phyloP scores from a whole-genome alignment of 1,139 yeast genomes.

The Hyphopichia buzzinii region DNA sequence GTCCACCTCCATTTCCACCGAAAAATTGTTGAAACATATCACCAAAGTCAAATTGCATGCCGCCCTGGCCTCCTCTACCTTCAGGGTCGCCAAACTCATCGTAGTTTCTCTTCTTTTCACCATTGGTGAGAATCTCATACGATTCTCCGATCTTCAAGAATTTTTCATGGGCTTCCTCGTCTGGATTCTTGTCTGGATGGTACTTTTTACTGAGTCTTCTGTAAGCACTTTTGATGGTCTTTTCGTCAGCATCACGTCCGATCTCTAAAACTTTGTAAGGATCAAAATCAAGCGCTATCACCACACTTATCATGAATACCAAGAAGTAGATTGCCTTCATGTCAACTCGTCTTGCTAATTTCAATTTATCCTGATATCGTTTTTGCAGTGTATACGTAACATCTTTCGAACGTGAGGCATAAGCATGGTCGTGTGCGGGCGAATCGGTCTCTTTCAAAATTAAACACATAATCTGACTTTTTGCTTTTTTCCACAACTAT shows the following conservation, averaged over 20 bases:
- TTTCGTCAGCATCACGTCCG: conserved; percentile 64
- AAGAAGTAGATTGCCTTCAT: too few species aligned
- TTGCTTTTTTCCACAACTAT: too few species aligned
- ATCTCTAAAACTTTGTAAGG: conserved; percentile 61
- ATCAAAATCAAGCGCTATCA: background rate
- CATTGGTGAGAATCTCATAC: conserved; percentile 79
- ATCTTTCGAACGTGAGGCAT: background rate
- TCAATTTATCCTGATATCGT: background rate
- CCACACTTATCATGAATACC: background rate
- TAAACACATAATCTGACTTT: too few species aligned
- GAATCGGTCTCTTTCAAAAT: too few species aligned
- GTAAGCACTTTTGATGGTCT: conserved; percentile 85
- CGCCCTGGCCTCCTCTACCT: conserved; percentile 39
- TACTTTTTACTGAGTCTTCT: conserved; percentile 78
- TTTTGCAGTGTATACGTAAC: background rate
- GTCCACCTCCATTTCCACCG: conserved; percentile 32
- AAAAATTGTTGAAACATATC: conserved; percentile 74
- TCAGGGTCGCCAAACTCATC: conserved; percentile 88
- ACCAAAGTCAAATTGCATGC: conserved; percentile 57
- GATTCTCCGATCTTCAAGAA: conserved; percentile 94
- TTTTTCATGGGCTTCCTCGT: conserved; percentile 78
- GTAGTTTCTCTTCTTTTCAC: conserved; percentile 67
- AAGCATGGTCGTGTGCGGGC: background rate
- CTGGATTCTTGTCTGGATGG: conserved; percentile 92
- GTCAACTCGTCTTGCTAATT: too few species aligned